phyloP scores from a whole-genome alignment of 106 monocot species.

The Dendrobium officinale region DNA sequence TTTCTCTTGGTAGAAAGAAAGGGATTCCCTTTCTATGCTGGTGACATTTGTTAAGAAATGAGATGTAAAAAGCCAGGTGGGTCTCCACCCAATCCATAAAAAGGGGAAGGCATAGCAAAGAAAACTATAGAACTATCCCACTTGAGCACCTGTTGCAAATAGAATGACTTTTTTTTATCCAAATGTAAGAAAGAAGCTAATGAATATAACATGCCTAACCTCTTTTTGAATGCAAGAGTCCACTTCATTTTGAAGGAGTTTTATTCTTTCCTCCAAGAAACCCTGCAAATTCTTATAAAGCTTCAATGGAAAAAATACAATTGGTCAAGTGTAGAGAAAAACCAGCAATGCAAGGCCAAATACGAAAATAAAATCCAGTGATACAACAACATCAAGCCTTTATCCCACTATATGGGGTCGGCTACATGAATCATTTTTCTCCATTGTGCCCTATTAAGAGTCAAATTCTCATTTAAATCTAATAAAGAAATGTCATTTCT shows the following conservation, averaged over 20 bases:
- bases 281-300: conserved; percentile 1
- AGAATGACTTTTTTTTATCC: not conserved
- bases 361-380: not conserved
- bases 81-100: not conserved
- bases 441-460: too few relatives aligned
- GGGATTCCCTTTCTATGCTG: not conserved
- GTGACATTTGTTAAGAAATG: not conserved
- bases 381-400: too few relatives aligned
- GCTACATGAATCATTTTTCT: too few relatives aligned
- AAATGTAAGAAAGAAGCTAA: not conserved
- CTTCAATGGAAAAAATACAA: not conserved
- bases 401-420: too few relatives aligned
- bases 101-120: not conserved
- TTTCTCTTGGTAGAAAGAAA: not conserved
- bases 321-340: not conserved
- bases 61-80: not conserved
- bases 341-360: not conserved
- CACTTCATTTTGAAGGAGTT: not conserved
- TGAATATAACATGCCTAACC: not conserved
- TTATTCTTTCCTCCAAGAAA: not conserved
- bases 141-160: not conserved
- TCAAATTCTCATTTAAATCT: too few relatives aligned
- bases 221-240: not conserved
- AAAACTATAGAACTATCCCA: not conserved
- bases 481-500: too few relatives aligned